Percentiles rank a stretch among this genome's conserved stretches.
Conservation (phyloP, 768 basidiomycete species). For the Tricholoma furcatifolium region DNA sequence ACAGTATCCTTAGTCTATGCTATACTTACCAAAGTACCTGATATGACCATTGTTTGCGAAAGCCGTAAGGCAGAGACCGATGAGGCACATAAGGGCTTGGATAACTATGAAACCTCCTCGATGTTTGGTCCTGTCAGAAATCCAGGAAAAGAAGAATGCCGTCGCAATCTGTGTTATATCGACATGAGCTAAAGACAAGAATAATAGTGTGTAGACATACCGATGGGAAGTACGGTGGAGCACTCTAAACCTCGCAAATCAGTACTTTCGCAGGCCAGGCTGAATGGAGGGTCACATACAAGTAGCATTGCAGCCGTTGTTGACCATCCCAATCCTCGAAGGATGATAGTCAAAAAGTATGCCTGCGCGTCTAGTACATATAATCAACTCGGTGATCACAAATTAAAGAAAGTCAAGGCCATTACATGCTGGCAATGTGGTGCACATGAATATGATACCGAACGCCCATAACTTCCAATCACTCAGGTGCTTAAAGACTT, state of each 20-base stretch:
- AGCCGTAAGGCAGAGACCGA: slow-evolving; percentile 24
- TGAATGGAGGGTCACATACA: slow-evolving; percentile 22
- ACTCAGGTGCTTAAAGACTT: slow-evolving; percentile 35
- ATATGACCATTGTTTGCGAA: slow-evolving; percentile 7
- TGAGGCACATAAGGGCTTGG: slow-evolving; percentile 35
- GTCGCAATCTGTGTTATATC: slow-evolving; percentile 29
- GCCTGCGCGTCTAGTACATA: slow-evolving; percentile 35
- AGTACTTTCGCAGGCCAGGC: not conserved
- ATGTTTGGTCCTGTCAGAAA: slow-evolving; percentile 43
- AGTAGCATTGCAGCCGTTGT: slow-evolving; percentile 37
- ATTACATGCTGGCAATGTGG: slow-evolving; percentile 43
- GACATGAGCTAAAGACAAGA: not conserved
- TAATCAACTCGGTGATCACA: not conserved
- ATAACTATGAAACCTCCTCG: slow-evolving; percentile 41
- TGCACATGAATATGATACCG: slow-evolving; percentile 46
- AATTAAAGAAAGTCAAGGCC: not conserved
- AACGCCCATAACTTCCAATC: slow-evolving; percentile 50
- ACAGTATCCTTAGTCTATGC: slow-evolving; percentile 23
- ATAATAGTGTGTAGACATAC: slow-evolving; percentile 23
- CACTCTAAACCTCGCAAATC: slow-evolving; percentile 29
- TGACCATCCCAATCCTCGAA: slow-evolving; percentile 45
- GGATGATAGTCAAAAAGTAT: slow-evolving; percentile 47
- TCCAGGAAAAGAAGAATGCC: slow-evolving; percentile 43
- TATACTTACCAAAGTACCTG: slow-evolving; percentile 26
- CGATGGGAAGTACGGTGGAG: slow-evolving; percentile 45